These are phyloP conservation scores for Syncephalastrum sp. DNA, from an alignment of 371 early-diverging fungal genomes.

Conservation along the genomic window DNA sequence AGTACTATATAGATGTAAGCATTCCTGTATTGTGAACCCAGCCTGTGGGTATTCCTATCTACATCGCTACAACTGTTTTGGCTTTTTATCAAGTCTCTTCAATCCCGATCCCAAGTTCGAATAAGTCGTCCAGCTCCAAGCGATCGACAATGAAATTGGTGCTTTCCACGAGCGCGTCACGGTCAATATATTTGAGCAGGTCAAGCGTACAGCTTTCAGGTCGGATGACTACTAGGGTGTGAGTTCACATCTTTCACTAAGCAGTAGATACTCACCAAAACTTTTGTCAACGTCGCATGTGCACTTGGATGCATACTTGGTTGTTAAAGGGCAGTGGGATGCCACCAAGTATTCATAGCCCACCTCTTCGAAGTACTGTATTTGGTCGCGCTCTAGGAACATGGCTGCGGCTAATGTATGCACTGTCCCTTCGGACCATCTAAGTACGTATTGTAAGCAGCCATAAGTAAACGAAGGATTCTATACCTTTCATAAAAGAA, in stretches of 20 bases:
- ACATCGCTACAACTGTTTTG: too few relatives aligned
- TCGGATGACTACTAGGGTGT: not conserved
- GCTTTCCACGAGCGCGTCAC: conserved; percentile 13
- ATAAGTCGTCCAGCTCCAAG: not conserved
- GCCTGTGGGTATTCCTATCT: too few relatives aligned
- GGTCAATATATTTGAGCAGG: conserved; percentile 24
- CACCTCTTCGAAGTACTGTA: conserved; percentile 90
- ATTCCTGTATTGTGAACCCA: not conserved
- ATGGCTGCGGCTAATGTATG: conserved; percentile 90
- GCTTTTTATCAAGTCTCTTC: too few relatives aligned
- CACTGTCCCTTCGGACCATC: conserved; percentile 50
- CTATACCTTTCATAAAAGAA: conserved; percentile 90
- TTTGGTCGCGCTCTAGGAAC: conserved; percentile 69
- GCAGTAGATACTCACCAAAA: conserved; percentile 21
- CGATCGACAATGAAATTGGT: conserved; percentile 7
- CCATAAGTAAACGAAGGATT: conserved; percentile 14
- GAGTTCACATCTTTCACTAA: not conserved
- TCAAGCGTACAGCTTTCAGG: conserved; percentile 27
- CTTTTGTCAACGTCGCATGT: conserved; percentile 28
- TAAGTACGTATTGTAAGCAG: conserved; percentile 71
- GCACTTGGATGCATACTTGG: conserved; percentile 22
- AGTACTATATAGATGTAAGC: not conserved
- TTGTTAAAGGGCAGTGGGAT: conserved; percentile 35
- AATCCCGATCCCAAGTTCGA: too few relatives aligned
- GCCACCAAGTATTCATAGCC: conserved; percentile 74